Evolutionary conservation across 768 basidiomycete genomes (phyloP).

Genomic region (Kwoniella sp.): DNA sequence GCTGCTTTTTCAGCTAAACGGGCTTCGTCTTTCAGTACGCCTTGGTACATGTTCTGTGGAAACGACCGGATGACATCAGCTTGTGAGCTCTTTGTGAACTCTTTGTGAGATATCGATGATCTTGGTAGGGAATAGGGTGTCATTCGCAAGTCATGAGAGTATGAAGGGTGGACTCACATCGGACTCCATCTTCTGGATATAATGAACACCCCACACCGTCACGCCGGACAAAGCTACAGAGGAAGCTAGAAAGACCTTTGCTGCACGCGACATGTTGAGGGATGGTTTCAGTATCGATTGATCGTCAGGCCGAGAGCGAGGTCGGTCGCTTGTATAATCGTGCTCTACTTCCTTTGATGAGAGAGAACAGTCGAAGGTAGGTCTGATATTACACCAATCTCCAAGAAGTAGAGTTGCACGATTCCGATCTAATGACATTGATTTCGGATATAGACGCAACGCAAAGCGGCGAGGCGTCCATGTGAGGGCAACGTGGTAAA

Average conservation of each 20-base stretch:
- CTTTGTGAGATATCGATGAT: too few relatives aligned
- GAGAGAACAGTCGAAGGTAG: too few relatives aligned
- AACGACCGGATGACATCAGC: neutral
- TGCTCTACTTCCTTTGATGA: too few relatives aligned
- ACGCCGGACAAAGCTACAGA: conserved; percentile 68
- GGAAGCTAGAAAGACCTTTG: conserved; percentile 72
- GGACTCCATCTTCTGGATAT: conserved; percentile 77
- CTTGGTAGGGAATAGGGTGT: too few relatives aligned
- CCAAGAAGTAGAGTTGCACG: too few relatives aligned
- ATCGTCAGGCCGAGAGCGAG: too few relatives aligned
- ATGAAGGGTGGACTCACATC: conserved; percentile 61
- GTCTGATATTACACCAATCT: too few relatives aligned
- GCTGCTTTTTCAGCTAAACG: conserved; percentile 70
- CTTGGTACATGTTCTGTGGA: conserved; percentile 81
- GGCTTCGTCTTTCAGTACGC: conserved; percentile 85
- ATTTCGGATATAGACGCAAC: neutral
- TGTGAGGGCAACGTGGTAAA: too few relatives aligned
- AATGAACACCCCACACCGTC: conserved; percentile 88
- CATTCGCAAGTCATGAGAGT: neutral
- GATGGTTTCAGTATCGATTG: too few relatives aligned
- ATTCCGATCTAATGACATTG: too few relatives aligned
- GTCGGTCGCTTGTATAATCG: too few relatives aligned
- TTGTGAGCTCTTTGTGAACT: neutral
- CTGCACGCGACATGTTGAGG: conserved; percentile 65
- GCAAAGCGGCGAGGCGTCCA: neutral